A percentile compares a stretch with the other conserved stretches of the same genome.
phyloP scores from a whole-genome alignment of 208 protist genomes.

The Leishmania martiniquensis region DNA sequence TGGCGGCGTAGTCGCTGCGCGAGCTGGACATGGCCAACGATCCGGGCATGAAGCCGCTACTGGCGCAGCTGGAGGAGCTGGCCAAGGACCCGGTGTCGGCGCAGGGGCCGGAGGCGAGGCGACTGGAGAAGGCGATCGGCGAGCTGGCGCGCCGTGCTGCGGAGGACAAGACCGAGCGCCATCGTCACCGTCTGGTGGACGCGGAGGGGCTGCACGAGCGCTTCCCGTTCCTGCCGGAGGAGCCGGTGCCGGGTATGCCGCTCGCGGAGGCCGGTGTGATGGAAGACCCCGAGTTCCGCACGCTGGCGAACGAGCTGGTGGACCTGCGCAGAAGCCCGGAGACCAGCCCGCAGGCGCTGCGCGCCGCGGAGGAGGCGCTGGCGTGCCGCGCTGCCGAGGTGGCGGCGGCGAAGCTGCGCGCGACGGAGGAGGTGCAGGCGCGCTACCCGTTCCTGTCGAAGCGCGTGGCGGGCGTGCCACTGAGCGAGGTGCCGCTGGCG shows the following conservation, averaged over 20 bases:
- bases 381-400: slow-evolving; percentile 16
- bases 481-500: slow-evolving; percentile 41
- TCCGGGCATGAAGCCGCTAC: too few relatives aligned
- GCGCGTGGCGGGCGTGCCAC: slow-evolving; percentile 41
- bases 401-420: too few relatives aligned
- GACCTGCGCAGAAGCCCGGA: slow-evolving; percentile 27
- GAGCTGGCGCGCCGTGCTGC: too few relatives aligned
- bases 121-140: slow-evolving; percentile 44
- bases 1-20: slow-evolving; percentile 25
- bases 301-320: slow-evolving; percentile 34
- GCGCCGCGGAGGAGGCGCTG: slow-evolving; percentile 29
- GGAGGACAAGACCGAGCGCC: too few relatives aligned
- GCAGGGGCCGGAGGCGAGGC: slow-evolving; percentile 29
- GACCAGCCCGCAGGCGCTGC: slow-evolving; percentile 28
- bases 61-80: too few relatives aligned
- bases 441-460: slow-evolving; percentile 51
- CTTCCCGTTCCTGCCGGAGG: slow-evolving; percentile 44
- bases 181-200: slow-evolving; percentile 25
- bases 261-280: slow-evolving; percentile 40
- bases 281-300: slow-evolving; percentile 48
- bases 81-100: slow-evolving; percentile 26
- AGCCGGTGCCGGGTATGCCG: slow-evolving; percentile 38
- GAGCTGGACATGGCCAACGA: too few relatives aligned
- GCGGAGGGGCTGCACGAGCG: slow-evolving; percentile 34
- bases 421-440: slow-evolving; percentile 27